A percentile compares a stretch with the other conserved stretches of the same genome.
Conservation (phyloP, 2,329 filamentous ascomycete species). For the Nemania sp. region DNA sequence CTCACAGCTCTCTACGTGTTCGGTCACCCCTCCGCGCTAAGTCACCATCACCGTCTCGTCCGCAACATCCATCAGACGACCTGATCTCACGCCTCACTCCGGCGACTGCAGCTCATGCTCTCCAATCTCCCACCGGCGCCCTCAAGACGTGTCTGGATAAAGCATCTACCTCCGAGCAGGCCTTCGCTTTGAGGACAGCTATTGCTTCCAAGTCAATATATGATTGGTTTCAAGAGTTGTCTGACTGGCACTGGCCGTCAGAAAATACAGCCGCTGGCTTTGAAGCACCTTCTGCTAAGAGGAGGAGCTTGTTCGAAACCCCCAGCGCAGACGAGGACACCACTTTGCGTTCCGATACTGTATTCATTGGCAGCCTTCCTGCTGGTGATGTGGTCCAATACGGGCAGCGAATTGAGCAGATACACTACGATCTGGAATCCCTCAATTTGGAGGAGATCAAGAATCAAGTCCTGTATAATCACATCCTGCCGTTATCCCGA, state of each 20-base stretch:
- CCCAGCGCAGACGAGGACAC: slow-evolving; percentile 25
- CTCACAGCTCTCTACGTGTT: slow-evolving; percentile 45
- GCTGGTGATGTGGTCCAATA: slow-evolving; percentile 66
- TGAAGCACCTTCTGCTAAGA: slow-evolving; percentile 49
- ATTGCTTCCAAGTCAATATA: slow-evolving; percentile 71
- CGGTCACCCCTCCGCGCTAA: slow-evolving; percentile 46
- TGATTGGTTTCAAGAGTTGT: slow-evolving; percentile 75
- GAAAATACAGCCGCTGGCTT: slow-evolving; percentile 57
- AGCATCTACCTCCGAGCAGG: slow-evolving; percentile 67
- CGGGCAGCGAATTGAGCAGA: slow-evolving; percentile 73
- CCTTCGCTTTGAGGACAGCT: slow-evolving; percentile 72
- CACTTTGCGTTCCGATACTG: slow-evolving; percentile 38
- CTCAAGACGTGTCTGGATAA: slow-evolving; percentile 63
- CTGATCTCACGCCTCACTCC: slow-evolving; percentile 65
- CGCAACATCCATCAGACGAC: slow-evolving; percentile 54
- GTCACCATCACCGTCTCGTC: slow-evolving; percentile 52
- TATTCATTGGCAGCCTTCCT: slow-evolving; percentile 72
- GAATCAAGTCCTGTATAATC: slow-evolving; percentile 78
- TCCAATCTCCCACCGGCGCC: slow-evolving; percentile 56
- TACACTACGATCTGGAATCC: slow-evolving; percentile 68
- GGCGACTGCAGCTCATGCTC: slow-evolving; percentile 61
- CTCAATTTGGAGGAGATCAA: slow-evolving; percentile 87
- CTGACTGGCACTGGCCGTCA: slow-evolving; percentile 60
- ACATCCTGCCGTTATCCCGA: slow-evolving; percentile 66
- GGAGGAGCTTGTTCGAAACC: slow-evolving; percentile 44